These are phyloP conservation scores for Aureobasidium musti DNA, from an alignment of 2,329 filamentous ascomycete genomes.

Conservation along the genomic window DNA sequence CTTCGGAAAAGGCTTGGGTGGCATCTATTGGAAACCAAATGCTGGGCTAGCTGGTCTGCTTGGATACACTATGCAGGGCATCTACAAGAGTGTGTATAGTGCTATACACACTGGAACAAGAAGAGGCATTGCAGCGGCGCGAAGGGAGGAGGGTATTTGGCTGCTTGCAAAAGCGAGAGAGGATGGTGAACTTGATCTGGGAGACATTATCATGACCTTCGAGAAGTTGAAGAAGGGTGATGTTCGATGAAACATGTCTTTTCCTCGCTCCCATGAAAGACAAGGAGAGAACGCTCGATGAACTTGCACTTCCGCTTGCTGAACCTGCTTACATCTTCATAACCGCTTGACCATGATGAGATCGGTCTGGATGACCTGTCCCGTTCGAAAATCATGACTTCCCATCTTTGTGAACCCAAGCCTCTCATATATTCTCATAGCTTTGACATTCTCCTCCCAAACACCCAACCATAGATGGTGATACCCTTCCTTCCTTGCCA, in stretches of 20 bases:
- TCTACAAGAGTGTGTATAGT: slow-evolving; percentile 13
- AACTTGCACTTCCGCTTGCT: no score
- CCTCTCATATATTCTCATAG: no score
- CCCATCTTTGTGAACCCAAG: no score
- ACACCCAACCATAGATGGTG: no score
- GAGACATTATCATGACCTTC: background rate
- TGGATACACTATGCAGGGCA: background rate
- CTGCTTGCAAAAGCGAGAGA: background rate
- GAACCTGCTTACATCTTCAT: background rate
- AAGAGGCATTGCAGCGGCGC: background rate
- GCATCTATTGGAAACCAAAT: slow-evolving; percentile 10
- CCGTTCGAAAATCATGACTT: no score
- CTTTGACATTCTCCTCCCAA: no score
- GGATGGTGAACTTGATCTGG: background rate
- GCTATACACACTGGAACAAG: slow-evolving; percentile 12
- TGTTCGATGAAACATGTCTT: no score
- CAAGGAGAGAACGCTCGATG: no score
- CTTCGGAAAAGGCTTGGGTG: slow-evolving; percentile 1
- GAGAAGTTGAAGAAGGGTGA: background rate
- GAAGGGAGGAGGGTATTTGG: slow-evolving; percentile 2
- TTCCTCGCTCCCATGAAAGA: no score
- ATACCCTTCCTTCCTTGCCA: no score
- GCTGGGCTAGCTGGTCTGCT: slow-evolving; percentile 6
- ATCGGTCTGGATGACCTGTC: no score
- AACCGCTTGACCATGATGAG: no score